Conservation (phyloP, 2,329 filamentous ascomycete species). For the Seiridium unicorne region DNA sequence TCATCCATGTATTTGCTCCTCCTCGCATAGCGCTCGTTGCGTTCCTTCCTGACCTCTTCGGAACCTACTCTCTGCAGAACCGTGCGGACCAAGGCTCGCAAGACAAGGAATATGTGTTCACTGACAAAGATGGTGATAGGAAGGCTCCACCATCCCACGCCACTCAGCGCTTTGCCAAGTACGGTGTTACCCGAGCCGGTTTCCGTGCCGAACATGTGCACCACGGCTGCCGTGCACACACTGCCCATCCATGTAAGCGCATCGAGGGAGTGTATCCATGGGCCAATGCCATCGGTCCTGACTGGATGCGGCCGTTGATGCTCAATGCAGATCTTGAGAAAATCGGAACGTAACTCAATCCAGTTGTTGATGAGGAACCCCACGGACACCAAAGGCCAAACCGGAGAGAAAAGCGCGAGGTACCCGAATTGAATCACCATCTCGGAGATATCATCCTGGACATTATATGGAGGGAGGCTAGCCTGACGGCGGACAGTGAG, state of each 20-base stretch:
- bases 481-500: conserved; percentile 64
- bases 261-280: conserved; percentile 67
- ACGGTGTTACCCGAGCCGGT: conserved; percentile 40
- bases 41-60: conserved; percentile 36
- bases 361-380: conserved; percentile 76
- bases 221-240: conserved; percentile 68
- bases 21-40: conserved; percentile 35
- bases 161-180: conserved; percentile 26
- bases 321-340: conserved; percentile 73
- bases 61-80: conserved; percentile 37
- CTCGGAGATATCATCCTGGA: conserved; percentile 70
- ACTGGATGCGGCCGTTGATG: conserved; percentile 69
- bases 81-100: conserved; percentile 43
- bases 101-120: conserved; percentile 68
- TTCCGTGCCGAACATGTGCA: conserved; percentile 67
- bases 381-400: conserved; percentile 72
- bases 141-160: conserved; percentile 62
- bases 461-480: conserved; percentile 67
- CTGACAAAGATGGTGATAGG: conserved; percentile 70
- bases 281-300: conserved; percentile 71
- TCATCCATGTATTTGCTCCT: conserved; percentile 36
- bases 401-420: conserved; percentile 68
- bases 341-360: conserved; percentile 74
- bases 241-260: conserved; percentile 72
- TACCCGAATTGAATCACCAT: conserved; percentile 75